Conservation (phyloP, 164 flowering plant species). For the Houttuynia cordata region DNA sequence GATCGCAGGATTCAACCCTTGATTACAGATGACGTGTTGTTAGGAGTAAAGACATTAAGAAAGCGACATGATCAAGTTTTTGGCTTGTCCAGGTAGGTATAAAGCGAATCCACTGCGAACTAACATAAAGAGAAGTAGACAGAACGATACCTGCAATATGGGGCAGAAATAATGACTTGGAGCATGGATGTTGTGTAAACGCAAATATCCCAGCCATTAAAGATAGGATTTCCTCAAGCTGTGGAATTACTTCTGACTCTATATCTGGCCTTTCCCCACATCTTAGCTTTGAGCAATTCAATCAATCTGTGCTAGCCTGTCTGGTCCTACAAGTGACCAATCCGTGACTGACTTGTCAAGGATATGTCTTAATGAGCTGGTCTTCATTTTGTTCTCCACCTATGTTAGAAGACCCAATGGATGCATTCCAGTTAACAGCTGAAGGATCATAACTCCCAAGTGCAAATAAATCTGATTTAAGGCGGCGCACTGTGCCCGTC, state of each 20-base stretch:
- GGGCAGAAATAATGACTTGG: slow-evolving; percentile 79
- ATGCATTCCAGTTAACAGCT: slow-evolving; percentile 44
- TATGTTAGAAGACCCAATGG: slow-evolving; percentile 40
- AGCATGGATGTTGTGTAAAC: slow-evolving; percentile 17
- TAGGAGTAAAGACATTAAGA: too few relatives aligned
- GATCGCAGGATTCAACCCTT: too few relatives aligned
- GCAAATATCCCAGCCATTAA: slow-evolving; percentile 29
- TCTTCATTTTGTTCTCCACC: slow-evolving; percentile 40
- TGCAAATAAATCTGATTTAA: slow-evolving; percentile 81
- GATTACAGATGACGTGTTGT: too few relatives aligned
- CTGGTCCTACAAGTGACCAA: slow-evolving; percentile 69
- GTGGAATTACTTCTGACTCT: slow-evolving; percentile 53
- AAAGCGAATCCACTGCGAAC: neutral
- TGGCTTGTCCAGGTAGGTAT: neutral
- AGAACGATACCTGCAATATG: slow-evolving; percentile 50
- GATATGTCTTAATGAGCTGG: slow-evolving; percentile 28
- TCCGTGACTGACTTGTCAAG: slow-evolving; percentile 51
- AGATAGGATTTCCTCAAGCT: slow-evolving; percentile 45
- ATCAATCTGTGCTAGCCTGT: slow-evolving; percentile 45
- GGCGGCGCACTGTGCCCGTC: slow-evolving; percentile 79
- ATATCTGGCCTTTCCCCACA: slow-evolving; percentile 90
- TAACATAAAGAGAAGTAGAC: neutral
- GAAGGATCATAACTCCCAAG: slow-evolving; percentile 65
- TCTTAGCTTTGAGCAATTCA: slow-evolving; percentile 48
- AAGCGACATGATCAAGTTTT: neutral